These are phyloP conservation scores for Polytrichum formosum DNA, from an alignment of 225 moss, liverwort and hornwort genomes.

Conservation along the genomic window DNA sequence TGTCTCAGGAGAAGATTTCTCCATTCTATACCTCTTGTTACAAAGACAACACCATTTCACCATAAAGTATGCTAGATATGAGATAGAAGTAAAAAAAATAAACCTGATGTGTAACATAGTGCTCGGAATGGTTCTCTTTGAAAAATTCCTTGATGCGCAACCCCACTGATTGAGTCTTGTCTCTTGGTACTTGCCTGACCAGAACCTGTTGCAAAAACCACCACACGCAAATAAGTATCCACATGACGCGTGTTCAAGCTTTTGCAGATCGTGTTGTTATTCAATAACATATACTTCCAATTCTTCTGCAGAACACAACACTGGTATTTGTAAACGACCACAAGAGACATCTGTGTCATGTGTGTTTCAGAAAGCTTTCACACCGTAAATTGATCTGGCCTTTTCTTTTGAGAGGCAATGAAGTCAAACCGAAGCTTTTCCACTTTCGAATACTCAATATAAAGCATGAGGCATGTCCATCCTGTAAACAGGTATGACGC, in stretches of 20 bases:
- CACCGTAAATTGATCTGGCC: slow-evolving; percentile 70
- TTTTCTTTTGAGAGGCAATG: slow-evolving; percentile 53
- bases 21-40: no score
- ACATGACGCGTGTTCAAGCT: no score
- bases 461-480: slow-evolving; percentile 71
- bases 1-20: no score
- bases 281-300: no score
- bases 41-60: no score
- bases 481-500: slow-evolving; percentile 66
- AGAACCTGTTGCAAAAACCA: slow-evolving; percentile 44
- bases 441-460: slow-evolving; percentile 49
- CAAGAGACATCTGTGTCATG: no score
- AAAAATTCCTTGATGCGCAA: slow-evolving; percentile 62
- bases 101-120: slow-evolving; percentile 70
- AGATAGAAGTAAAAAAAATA: neutral
- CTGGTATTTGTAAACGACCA: no score
- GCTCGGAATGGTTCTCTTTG: slow-evolving; percentile 44
- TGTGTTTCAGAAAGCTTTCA: slow-evolving; percentile 5
- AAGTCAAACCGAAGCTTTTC: slow-evolving; percentile 55
- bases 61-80: no score
- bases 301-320: no score
- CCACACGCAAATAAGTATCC: neutral
- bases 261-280: no score
- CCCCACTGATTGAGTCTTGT: slow-evolving; percentile 32
- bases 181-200: slow-evolving; percentile 66